Base-by-base conservation (phyloP, 2,329 filamentous ascomycete genomes). In the Trichoderma breve region DNA sequence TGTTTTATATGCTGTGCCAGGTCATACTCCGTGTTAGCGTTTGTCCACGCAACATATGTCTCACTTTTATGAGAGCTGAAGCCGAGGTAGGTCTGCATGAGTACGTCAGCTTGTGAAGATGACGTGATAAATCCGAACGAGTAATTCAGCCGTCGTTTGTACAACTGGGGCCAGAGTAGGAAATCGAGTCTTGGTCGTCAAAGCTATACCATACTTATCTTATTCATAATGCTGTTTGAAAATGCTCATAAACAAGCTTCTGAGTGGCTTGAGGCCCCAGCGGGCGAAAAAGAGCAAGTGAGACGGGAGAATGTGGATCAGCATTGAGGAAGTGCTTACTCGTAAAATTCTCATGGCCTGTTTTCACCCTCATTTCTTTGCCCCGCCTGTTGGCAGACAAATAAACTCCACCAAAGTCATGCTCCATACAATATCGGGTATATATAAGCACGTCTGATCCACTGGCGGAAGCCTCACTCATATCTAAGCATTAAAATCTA, bases 181-280 rank as follows among this genome's bases (percentile, higher is more conserved):
- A n/a, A 43, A 9, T n/a, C 18, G 39, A 43, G 18, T 30, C 34
- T 9, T 39, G 7, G 24, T 28, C 18, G 18, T 12, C 28, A n/a
- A 60, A 7, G 18, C 24, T 3, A 4, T 15, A 26, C 15, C 26
- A 8, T 24, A 18, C 8, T 15, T n/a, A 24, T 24, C 24, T 24
- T 24, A 24, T 24, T 24, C 24, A 14, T 15, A 12, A 18, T 28
- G 39, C 53, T 26, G 28, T 70, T 9, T 53, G 26, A 28, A 61
- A 32, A 61, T 28, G 57, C 39, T 70, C 15, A 1, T 15, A 62
- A 57, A 62, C 57, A 70, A 62, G 30, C 39, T 62, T 58, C 67
- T 70, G 67, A 70, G 67, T 70, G 57, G 57, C 67, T 70, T 70
- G 67, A 32, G 39, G 14, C 2, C 55, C 55, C 12, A 5, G 26